Conservation (phyloP, 768 basidiomycete species). For the Psilocybe subaeruginosa region DNA sequence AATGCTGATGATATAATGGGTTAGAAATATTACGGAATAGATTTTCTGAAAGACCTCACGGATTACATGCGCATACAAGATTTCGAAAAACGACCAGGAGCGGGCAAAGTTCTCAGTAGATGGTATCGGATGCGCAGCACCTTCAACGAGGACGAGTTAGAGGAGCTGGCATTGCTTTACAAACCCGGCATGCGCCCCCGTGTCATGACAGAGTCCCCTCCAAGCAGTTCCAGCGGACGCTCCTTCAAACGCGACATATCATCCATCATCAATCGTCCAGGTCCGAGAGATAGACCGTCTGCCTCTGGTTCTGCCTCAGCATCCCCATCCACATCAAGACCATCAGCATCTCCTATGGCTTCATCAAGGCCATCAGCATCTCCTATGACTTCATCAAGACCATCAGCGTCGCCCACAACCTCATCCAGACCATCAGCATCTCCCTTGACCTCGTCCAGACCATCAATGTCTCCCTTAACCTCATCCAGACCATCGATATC, state of each 20-base stretch:
- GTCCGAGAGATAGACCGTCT: not conserved
- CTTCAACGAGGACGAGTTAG: slow-evolving; percentile 16
- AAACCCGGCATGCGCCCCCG: slow-evolving; percentile 6
- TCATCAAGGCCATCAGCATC: not conserved
- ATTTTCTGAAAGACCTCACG: slow-evolving; percentile 28
- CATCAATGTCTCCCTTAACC: not conserved
- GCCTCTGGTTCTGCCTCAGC: not conserved
- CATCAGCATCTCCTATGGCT: not conserved
- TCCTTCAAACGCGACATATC: slow-evolving; percentile 29
- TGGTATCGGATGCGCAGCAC: slow-evolving; percentile 26
- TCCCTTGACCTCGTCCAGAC: not conserved
- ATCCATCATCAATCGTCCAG: slow-evolving; percentile 24
- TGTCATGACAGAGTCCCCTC: slow-evolving; percentile 11
- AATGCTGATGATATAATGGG: not conserved
- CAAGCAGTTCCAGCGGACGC: slow-evolving; percentile 10
- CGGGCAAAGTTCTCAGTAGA: slow-evolving; percentile 22
- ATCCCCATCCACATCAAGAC: not conserved
- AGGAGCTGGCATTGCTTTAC: slow-evolving; percentile 13
- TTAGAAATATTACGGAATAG: slow-evolving; percentile 27
- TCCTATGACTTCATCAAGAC: not conserved
- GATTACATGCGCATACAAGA: slow-evolving; percentile 27
- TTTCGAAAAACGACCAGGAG: slow-evolving; percentile 26
- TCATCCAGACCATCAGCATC: not conserved
- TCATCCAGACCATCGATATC: not conserved
- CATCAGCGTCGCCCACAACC: not conserved